phyloP scores from a whole-genome alignment of 495 filamentous ascomycete genomes.

The Aspergillus nidulans region DNA sequence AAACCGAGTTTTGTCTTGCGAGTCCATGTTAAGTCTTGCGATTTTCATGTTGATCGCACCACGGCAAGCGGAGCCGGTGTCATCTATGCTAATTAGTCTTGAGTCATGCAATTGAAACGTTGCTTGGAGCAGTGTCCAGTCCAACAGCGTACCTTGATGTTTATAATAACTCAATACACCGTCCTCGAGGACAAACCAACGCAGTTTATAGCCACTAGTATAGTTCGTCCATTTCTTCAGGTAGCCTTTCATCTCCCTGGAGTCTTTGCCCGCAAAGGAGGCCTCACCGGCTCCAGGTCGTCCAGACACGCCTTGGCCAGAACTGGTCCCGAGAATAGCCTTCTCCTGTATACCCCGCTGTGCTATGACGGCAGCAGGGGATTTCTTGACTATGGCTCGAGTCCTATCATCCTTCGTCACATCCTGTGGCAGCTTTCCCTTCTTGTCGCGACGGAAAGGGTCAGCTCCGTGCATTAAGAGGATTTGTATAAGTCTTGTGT shows the following conservation, averaged over 20 bases:
- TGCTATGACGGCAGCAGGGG: conserved; percentile 88
- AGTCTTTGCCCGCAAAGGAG: conserved; percentile 71
- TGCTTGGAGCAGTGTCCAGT: no score
- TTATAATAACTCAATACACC: conserved; percentile 99
- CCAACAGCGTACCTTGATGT: conserved; percentile 63
- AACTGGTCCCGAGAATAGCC: conserved; percentile 78
- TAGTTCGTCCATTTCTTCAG: conserved; percentile 99
- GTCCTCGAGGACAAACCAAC: conserved; percentile 98
- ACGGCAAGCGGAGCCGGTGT: conserved; percentile 68
- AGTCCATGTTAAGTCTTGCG: conserved; percentile 88
- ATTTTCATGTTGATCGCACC: conserved; percentile 99
- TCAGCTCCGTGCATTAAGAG: conserved; percentile 95
- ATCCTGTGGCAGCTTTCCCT: conserved; percentile 93
- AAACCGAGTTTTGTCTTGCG: conserved; percentile 94
- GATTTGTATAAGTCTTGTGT: conserved; percentile 79
- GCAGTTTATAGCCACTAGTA: conserved; percentile 87
- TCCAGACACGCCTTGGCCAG: conserved; percentile 52
- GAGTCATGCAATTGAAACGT: not conserved
- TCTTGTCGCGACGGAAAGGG: conserved; percentile 90
- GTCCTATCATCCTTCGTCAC: conserved; percentile 94
- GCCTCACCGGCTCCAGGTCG: conserved; percentile 55
- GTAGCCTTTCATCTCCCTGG: conserved; percentile 95
- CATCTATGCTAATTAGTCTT: conserved; percentile 50
- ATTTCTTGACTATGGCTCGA: conserved; percentile 80
- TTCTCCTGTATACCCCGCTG: conserved; percentile 96